A percentile compares a stretch with the other conserved stretches of the same genome.
Conservation (phyloP, 768 basidiomycete species). For the Chalciporus pseudorubinellus region DNA sequence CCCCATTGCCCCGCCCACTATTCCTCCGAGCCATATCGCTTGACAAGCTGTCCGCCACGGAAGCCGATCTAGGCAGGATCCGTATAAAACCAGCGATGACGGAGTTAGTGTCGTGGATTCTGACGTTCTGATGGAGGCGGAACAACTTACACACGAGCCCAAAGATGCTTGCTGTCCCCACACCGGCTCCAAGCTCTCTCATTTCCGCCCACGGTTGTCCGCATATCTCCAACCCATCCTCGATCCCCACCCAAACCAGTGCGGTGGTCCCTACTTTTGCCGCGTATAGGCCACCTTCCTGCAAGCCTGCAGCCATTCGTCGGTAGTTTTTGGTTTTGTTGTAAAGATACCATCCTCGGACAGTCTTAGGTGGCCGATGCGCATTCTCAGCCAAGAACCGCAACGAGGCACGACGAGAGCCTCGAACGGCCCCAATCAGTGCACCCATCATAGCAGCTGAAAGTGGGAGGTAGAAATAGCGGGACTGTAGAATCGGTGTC, state of each 20-base stretch:
- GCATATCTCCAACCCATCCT: slow-evolving; percentile 41
- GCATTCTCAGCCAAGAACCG: slow-evolving; percentile 92
- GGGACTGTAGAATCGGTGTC: slow-evolving; percentile 37
- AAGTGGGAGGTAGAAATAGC: slow-evolving; percentile 60
- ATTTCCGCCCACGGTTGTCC: slow-evolving; percentile 38
- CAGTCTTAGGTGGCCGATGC: slow-evolving; percentile 79
- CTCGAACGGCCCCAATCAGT: slow-evolving; percentile 72
- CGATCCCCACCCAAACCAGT: slow-evolving; percentile 47
- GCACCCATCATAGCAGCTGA: slow-evolving; percentile 60
- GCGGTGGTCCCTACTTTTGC: slow-evolving; percentile 47
- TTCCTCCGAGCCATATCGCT: slow-evolving; percentile 52
- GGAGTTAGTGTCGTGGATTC: neutral
- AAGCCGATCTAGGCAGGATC: slow-evolving; percentile 49
- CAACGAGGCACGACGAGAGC: slow-evolving; percentile 65
- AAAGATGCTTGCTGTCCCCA: slow-evolving; percentile 61
- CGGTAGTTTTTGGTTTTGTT: slow-evolving; percentile 95
- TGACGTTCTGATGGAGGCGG: neutral
- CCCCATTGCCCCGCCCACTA: slow-evolving; percentile 55
- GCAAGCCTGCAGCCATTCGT: slow-evolving; percentile 70
- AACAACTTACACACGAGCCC: slow-evolving; percentile 49
- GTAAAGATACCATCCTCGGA: slow-evolving; percentile 94
- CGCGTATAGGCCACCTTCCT: slow-evolving; percentile 60
- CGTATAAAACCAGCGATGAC: neutral
- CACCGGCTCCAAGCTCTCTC: slow-evolving; percentile 60
- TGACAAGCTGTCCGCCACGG: slow-evolving; percentile 48